Evolutionary conservation across 2,329 filamentous ascomycete genomes (phyloP), one percentile per base, ranked within the genome.

Genomic region (Diplodia scrobiculata): DNA sequence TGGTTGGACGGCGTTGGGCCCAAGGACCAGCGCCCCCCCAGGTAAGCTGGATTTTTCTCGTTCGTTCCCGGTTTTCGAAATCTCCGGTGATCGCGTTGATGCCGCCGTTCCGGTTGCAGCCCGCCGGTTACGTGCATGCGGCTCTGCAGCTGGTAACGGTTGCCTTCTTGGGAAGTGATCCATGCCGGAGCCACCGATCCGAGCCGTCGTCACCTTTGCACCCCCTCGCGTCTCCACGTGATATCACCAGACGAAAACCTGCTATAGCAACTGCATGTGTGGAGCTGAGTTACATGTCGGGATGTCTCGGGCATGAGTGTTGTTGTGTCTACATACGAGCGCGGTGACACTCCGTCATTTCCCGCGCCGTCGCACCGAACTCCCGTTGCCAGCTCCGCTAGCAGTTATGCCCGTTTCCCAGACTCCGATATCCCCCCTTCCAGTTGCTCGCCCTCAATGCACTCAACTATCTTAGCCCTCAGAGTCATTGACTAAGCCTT

Each of bases 1-100:
- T 95, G 91, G 91, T 82, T 88, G 58, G 91, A 95, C 76, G 91
- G 91, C 10, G 83, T 96, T 69, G 91, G 91, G 1, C 91, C 91
- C 0, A 84, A 81, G 68, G 89, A 91, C 25, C 81, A 87, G 71
- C 83, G 91, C 53, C 90, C 90, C 3, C 74, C 77, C 54, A 78
- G 83, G 77, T 84, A 79, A 70, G 69, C n/a, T 36, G 38, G 36
- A 21, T 36, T 59, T 53, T 29, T 48, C 11, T 48, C 34, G 13
- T 34, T n/a, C 38, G 10, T 38, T 50, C 38, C 17, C 9, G n/a
- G n/a, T 34, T 36, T 36, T 29, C 5, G 21, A 62, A 62, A 62
- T 50, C 58, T 36, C 58, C 58, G 55, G 27, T 29, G 29, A 50
- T 62, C 45, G 58, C 36, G 34, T 50, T 36, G 17, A 48, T 62